Base-by-base conservation (phyloP, 2,329 filamentous ascomycete genomes). In the Oidium heveae region DNA sequence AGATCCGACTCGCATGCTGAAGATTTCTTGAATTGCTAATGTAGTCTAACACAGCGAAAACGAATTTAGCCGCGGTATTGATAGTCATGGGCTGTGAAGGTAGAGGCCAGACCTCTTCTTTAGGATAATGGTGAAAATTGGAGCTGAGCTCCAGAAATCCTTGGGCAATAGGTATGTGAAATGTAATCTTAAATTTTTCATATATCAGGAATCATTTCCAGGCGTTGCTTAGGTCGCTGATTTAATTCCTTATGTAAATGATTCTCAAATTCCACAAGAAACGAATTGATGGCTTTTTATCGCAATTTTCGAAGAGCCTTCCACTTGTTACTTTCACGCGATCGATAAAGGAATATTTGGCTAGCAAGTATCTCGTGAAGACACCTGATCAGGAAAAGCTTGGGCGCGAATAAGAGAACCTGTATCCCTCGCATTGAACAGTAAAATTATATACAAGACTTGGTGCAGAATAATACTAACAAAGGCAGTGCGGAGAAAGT, bases 1-100 rank as follows among this genome's bases (percentile, higher is more conserved):
- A 55, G 58, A 59, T 61, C 63, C 62, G 64, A 65, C 63, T 65
- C 64, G 64, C 65, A 66, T 66, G 64, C 64, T 64, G 65, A 66
- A 65, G 64, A 63, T 59, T 59, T 61, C 20, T 43, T n/a, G n/a
- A 4, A n/a, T 43, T n/a, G 12, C 16, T n/a, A 7, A 43, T 43
- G 20, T n/a, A 43, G 2, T 20, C 20, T 43, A n/a, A 20, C 39
- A n/a, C 16, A 43, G 16, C 20, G 13, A 16, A 10, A n/a, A 43
- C 20, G 20, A 43, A 43, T n/a, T 20, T 15, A n/a, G 20, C 16
- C 16, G 16, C 39, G 20, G 12, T n/a, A 20, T n/a, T 43, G 9
- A 20, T 43, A n/a, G 20, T 43, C 39, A 43, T 43, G 20, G 39
- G 39, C 39, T 43, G 15, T 43, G 39, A 16, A 43, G 39, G 20